Base-by-base conservation (phyloP, 2,329 filamentous ascomycete species). In the Arachnopeziza araneosa region DNA sequence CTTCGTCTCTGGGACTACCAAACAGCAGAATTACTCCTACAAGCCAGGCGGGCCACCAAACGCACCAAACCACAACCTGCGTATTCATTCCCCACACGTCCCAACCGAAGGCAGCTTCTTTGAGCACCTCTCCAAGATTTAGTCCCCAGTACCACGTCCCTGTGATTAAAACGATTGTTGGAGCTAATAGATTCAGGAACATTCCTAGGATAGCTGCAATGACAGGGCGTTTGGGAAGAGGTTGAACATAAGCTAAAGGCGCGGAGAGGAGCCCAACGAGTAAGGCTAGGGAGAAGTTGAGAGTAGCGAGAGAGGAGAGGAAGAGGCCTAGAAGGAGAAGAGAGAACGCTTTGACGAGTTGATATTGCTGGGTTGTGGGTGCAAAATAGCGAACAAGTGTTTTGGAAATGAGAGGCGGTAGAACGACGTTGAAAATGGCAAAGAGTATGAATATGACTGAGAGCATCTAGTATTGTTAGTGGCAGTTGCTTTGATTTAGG, bases 41-140 rank as follows among this genome's bases (percentile, higher is more conserved):
- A 48, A 95, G 74, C 93, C 93, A 97, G 8, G 91, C 91, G 0
- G 93, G 93, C 89, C 91, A 95, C 93, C 93, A 97, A 51, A 96
- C 86, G 72, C 91, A 89, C 90, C 92, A 96, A n/a, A 96, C 82
- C 12, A 96, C 85, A 21, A 96, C 85, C 61, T 90, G 88, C 1
- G 92, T 96, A 78, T 92, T 96, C 82, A 95, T 85, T 1, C 91
- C 91, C 84, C 88, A 92, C 14, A 96, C 86, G 70, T 91, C 83
- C 92, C 92, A 96, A 0, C 90, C 92, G 72, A 95, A 92, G 5
- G 89, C 90, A 1, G 91, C 90, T 71, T 89, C 82, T 26, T 80
- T 80, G 56, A 96, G 75, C 1, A 95, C 79, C 1, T 83, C 75
- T 51, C 78, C 78, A 1, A 92, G 72, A 4, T 72, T 71, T 48